phyloP scores from a whole-genome alignment of 495 filamentous ascomycete species.

The Penicillium turbatum region DNA sequence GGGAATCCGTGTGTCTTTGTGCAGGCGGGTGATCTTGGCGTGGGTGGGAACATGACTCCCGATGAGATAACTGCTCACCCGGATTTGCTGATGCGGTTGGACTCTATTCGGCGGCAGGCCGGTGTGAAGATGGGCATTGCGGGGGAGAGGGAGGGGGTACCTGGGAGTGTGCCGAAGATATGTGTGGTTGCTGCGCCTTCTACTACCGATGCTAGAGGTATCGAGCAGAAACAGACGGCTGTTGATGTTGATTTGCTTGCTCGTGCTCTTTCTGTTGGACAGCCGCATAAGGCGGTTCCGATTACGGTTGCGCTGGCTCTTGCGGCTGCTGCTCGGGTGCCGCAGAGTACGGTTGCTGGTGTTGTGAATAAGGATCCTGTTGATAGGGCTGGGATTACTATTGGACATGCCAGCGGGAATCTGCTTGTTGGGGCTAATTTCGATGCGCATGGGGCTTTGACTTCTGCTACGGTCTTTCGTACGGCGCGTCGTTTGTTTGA shows the following conservation, averaged over 20 bases:
- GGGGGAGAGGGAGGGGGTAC: slow-evolving; percentile 35
- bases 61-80: slow-evolving; percentile 47
- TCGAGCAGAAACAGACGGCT: slow-evolving; percentile 19
- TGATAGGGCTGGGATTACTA: slow-evolving; percentile 39
- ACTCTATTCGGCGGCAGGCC: slow-evolving; percentile 57
- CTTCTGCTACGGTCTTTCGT: slow-evolving; percentile 49
- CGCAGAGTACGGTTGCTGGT: slow-evolving; percentile 38
- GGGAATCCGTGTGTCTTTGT: slow-evolving; percentile 67
- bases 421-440: slow-evolving; percentile 52
- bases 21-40: slow-evolving; percentile 45
- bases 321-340: slow-evolving; percentile 47
- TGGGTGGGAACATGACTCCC: slow-evolving; percentile 49
- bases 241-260: slow-evolving; percentile 40
- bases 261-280: slow-evolving; percentile 46
- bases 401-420: slow-evolving; percentile 60
- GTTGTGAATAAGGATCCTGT: slow-evolving; percentile 21
- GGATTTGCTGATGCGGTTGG: slow-evolving; percentile 48
- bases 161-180: slow-evolving; percentile 63
- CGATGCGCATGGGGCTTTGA: slow-evolving; percentile 34
- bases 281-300: slow-evolving; percentile 62
- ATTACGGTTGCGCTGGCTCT: slow-evolving; percentile 58
- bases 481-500: slow-evolving; percentile 56
- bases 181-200: slow-evolving; percentile 50
- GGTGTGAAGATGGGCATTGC: slow-evolving; percentile 61
- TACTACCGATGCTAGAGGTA: slow-evolving; percentile 8